A percentile compares a stretch with the other conserved stretches of the same genome.
Conservation (phyloP, 495 filamentous ascomycete genomes). For the Talaromyces borbonicus region DNA sequence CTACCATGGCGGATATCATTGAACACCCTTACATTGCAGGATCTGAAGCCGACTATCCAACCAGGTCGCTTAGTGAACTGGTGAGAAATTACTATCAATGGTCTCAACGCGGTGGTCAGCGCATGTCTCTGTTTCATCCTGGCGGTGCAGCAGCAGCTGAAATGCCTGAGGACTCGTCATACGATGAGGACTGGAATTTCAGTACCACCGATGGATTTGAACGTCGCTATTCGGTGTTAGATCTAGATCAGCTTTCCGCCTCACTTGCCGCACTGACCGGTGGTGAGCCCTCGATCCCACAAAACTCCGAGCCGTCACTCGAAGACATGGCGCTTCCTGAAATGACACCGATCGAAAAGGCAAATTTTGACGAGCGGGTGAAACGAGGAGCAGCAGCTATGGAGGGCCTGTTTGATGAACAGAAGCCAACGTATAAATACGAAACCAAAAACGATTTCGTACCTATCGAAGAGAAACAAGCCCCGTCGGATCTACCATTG, state of each 20-base stretch:
- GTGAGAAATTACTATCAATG: constrained; percentile 76
- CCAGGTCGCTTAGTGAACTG: constrained; percentile 55
- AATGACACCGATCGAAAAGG: constrained; percentile 29
- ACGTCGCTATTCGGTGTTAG: constrained; percentile 40
- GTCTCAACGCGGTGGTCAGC: constrained; percentile 74
- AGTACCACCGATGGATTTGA: constrained; percentile 81
- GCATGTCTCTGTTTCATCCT: constrained; percentile 70
- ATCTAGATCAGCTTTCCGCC: constrained; percentile 35
- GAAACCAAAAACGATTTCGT: constrained; percentile 40
- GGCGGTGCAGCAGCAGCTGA: constrained; percentile 62
- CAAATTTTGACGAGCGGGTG: constrained; percentile 40
- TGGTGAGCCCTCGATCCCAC: constrained; percentile 19
- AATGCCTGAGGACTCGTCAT: constrained; percentile 21
- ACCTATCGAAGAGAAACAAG: constrained; percentile 24
- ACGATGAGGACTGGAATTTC: constrained; percentile 80
- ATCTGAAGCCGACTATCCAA: constrained; percentile 60
- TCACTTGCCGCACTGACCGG: constrained; percentile 31
- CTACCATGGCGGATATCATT: constrained; percentile 46
- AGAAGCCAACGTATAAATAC: constrained; percentile 36
- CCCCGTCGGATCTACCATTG: constrained; percentile 37
- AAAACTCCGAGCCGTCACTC: constrained; percentile 11
- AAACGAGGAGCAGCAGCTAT: constrained; percentile 38
- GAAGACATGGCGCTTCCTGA: constrained; percentile 19
- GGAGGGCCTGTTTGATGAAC: constrained; percentile 38
- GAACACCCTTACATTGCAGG: constrained; percentile 39